Evolutionary conservation across 805 yeast genomes (phyloP).

Genomic region (Candida nanaspora): DNA sequence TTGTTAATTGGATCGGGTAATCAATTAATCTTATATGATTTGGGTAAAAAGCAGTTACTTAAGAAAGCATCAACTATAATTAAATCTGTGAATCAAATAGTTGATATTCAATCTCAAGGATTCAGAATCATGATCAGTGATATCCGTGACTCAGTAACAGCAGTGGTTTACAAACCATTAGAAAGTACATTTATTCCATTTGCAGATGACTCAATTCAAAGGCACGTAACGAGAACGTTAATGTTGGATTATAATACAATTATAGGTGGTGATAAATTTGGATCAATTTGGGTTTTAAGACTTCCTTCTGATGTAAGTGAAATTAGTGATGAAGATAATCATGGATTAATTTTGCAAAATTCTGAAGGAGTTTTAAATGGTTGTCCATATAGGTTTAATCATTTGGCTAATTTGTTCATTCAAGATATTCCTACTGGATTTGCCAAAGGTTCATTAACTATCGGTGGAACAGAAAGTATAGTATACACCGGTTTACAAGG

Average conservation of each 20-base stretch:
- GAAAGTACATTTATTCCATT: slow-evolving; percentile 50
- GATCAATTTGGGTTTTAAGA: slow-evolving; percentile 66
- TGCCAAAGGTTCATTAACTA: slow-evolving; percentile 41
- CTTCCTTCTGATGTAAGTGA: slow-evolving; percentile 43
- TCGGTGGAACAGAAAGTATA: slow-evolving; percentile 61
- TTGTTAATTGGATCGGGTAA: slow-evolving; percentile 53
- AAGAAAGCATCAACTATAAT: slow-evolving; percentile 50
- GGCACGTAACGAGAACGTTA: slow-evolving; percentile 57
- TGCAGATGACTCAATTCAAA: slow-evolving; percentile 59
- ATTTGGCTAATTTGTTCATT: slow-evolving; percentile 50
- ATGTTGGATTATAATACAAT: slow-evolving; percentile 71
- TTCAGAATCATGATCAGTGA: slow-evolving; percentile 67
- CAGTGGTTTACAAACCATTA: slow-evolving; percentile 42
- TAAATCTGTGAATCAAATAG: slow-evolving; percentile 40
- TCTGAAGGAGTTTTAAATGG: slow-evolving; percentile 36
- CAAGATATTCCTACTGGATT: slow-evolving; percentile 69
- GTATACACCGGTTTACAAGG: slow-evolving; percentile 79
- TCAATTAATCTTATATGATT: slow-evolving; percentile 51
- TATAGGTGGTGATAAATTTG: slow-evolving; percentile 82
- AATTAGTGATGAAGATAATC: slow-evolving; percentile 43
- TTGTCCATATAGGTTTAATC: slow-evolving; percentile 43
- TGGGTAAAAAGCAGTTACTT: slow-evolving; percentile 76
- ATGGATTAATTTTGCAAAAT: slow-evolving; percentile 30
- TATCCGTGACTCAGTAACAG: slow-evolving; percentile 54
- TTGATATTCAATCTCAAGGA: slow-evolving; percentile 47